Base-by-base conservation (phyloP, 441 rosid genomes). In the Arabidopsis lyrata region DNA sequence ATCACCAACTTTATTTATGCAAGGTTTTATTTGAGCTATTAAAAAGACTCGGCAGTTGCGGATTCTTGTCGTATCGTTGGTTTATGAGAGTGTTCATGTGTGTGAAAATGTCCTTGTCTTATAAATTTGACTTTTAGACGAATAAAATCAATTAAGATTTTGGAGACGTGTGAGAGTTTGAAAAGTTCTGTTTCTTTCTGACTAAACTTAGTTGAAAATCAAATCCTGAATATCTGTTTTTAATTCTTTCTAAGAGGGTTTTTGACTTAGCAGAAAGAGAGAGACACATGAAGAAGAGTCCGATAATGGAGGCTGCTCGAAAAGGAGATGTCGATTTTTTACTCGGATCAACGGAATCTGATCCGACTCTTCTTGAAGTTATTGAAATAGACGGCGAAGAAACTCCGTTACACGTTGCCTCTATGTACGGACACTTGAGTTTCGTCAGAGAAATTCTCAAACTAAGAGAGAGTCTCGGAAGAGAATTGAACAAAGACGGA, bases 341-440 rank as follows among this genome's bases (percentile, higher is more conserved):
- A 54, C 66, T 58, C 22, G 45, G 59, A 44, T 71, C 81, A 69
- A 66, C 78, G 5, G 47, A 32, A 29, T 65, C 76, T 10, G 68
- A 83, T 68, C 77, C 82, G 27, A 3, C 62, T 1, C 20, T 80
- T 41, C 82, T 83, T 2, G 68, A 58, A 4, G 52, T 66, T 16
- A 54, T 54, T 1, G 2, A 68, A 6, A 27, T 75, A 0, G 18
- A 68, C 65, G 55, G 79, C 3, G 63, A 54, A 31, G 70, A 84
- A 29, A 74, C 74, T 0, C 80, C 66, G 8, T 44, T 83, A 16
- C 81, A 84, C 60, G 55, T 75, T 12, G 81, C 87, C 16, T 32
- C 78, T n/a, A 59, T 69, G 56, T 70, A 73, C 9, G 84, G 84
- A 7, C 86, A 82, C 14, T 35, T 70, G n/a, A 65, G 56, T 53